Evolutionary conservation across 129 eudicot genomes (phyloP).

Genomic region (Dittrichia graveolens): DNA sequence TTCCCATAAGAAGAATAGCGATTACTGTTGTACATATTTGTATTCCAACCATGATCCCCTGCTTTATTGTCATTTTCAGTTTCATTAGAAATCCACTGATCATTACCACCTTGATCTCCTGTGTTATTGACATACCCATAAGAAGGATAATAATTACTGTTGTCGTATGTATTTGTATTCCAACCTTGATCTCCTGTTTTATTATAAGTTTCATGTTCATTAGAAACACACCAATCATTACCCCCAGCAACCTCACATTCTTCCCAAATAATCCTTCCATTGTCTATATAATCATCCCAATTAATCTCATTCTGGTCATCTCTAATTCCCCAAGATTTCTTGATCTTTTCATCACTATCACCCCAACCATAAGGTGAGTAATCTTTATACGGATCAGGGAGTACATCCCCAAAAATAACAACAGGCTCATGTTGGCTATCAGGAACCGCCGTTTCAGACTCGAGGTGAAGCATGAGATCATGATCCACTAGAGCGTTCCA

Average conservation of each 20-base stretch:
- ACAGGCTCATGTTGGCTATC: conserved; percentile 38
- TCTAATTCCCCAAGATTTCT: conserved; percentile 17
- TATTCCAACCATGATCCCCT: conserved; percentile 33
- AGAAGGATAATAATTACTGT: neutral
- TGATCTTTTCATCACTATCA: conserved; percentile 44
- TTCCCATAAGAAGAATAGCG: conserved; percentile 14
- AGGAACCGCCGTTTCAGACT: conserved; percentile 21
- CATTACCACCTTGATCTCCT: conserved; percentile 3
- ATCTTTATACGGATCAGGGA: conserved; percentile 35
- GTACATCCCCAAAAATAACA: conserved; percentile 50
- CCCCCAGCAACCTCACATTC: conserved; percentile 30
- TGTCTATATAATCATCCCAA: conserved; percentile 34
- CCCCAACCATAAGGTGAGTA: conserved; percentile 66
- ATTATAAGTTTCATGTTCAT: conserved; percentile 3
- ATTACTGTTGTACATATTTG: conserved; percentile 14
- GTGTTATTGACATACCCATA: neutral
- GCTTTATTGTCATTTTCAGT: neutral
- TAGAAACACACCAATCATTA: conserved; percentile 11
- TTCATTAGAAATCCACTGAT: neutral
- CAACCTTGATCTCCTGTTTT: conserved; percentile 38
- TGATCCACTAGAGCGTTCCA: conserved; percentile 59
- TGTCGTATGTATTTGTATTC: conserved; percentile 31
- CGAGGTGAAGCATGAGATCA: conserved; percentile 47
- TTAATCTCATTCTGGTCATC: conserved; percentile 13
- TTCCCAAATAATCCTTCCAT: conserved; percentile 27